Evolutionary conservation across 2,329 filamentous ascomycete genomes (phyloP), one percentile per base, ranked within the genome.

Genomic region (Penicillium sp.): DNA sequence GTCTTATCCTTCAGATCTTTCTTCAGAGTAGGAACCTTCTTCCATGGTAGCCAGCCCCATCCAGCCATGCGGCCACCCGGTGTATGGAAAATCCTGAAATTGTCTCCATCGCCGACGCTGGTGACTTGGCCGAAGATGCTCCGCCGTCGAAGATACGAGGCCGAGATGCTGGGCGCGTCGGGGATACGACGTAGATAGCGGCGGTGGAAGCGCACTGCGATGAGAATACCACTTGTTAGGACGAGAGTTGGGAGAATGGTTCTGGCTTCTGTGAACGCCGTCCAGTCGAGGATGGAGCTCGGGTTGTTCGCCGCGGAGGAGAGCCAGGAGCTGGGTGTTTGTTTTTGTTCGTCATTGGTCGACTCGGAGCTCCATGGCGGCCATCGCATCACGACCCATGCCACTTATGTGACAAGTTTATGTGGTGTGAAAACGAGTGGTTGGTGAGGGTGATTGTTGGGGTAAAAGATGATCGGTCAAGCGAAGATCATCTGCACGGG

Each of bases 31-130:
- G 92, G 93, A 7, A 96, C 82, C 58, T 77, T 87, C 68, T 91
- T 81, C 73, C 84, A 81, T 6, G 84, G 88, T 62, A 94, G 70
- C 91, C 91, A 96, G n/a, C 89, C 92, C 94, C 94, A 99, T 53
- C 94, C 94, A 12, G 89, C 83, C 51, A 93, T 75, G 64, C 87
- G 83, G 12, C 94, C 94, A n/a, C 93, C 93, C 0, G 94, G 94
- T 0, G 92, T 97, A 74, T 99, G 94, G 73, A 89, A 99, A 48
- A 99, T 75, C 66, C 94, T 89, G 74, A 99, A 97, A 72, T 93
- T 93, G 75, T 99, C 94, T 4, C 92, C 96, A 81, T 99, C 94
- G 42, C 96, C 94, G 25, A 99, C 94, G 66, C 90, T 92, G 13
- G 93, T 97, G 42, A 97, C 94, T 61, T 84, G 84, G 15, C 94